Evolutionary conservation across 1,284 basidiomycete genomes (phyloP), one percentile per base, ranked within the genome.

Genomic region (Heterobasidion parviporum): DNA sequence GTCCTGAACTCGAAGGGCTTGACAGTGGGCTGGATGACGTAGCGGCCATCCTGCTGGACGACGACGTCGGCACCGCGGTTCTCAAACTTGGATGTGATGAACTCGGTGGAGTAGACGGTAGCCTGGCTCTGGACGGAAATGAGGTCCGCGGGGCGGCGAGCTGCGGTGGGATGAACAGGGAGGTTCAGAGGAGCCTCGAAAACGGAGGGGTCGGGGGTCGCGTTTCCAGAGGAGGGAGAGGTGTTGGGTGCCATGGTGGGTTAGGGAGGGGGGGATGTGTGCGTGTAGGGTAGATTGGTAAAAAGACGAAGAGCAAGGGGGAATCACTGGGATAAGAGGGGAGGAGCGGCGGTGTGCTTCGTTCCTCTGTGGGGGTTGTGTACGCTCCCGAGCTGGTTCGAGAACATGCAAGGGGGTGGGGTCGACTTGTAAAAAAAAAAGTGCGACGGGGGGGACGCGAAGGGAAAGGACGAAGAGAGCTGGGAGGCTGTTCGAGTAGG

Each of bases 1-100:
- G 96, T 99, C 74, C 89, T 89, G 83, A 99, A 97, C 76, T 98
- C 89, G 71, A 83, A 94, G 49, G 82, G 77, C 68, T 87, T 82
- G 62, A 81, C 78, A 57, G 87, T 89, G 35, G 91, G 91, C 60
- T 82, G 88, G 68, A 96, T 81, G 59, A 78, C 75, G 74, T 87
- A 87, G 69, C 86, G 86, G 56, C 86, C 89, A 61, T 87, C 70
- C 53, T 71, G 75, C 60, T 78, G 74, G 60, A 87, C 70, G 53
- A 80, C 76, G 63, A 94, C 92, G 60, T 82, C 75, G 32, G 91
- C 87, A 67, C 88, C 87, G 61, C 92, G 89, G 74, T 95, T 92
- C 65, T 80, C 74, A 74, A 86, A 96, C 72, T 83, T 89, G 68
- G 94, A 77, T 58, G 83, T 88, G 76, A 97, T 94, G 68, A 83